These are phyloP conservation scores for Wickerhamomyces sp. DNA, from an alignment of 1,139 yeast species.

Conservation along the genomic window DNA sequence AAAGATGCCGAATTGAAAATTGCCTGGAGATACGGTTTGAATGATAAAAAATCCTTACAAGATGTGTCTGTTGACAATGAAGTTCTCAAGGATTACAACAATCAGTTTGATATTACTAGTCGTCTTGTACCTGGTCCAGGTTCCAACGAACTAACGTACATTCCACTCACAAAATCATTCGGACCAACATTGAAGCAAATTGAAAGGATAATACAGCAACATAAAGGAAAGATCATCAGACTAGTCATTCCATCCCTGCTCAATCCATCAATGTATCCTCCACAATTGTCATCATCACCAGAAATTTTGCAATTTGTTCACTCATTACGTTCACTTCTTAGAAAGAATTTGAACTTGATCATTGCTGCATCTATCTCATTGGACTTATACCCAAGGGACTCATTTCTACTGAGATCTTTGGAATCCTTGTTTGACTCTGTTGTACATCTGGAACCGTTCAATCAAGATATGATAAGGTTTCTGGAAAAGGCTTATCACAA, in stretches of 20 bases:
- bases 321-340: slow-evolving; percentile 49
- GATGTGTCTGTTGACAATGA: slow-evolving; percentile 17
- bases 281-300: slow-evolving; percentile 41
- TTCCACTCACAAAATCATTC: slow-evolving; percentile 33
- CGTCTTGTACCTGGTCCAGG: slow-evolving; percentile 63
- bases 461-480: slow-evolving; percentile 62
- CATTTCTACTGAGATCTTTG: slow-evolving; percentile 43
- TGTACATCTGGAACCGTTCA: slow-evolving; percentile 76
- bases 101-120: slow-evolving; percentile 75
- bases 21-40: slow-evolving; percentile 82
- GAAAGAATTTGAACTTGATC: slow-evolving; percentile 40
- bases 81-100: slow-evolving; percentile 49
- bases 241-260: slow-evolving; percentile 70
- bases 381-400: slow-evolving; percentile 59
- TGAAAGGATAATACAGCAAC: slow-evolving; percentile 34
- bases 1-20: slow-evolving; percentile 56
- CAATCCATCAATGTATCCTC: slow-evolving; percentile 73
- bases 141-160: slow-evolving; percentile 51
- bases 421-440: slow-evolving; percentile 67
- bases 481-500: slow-evolving; percentile 64
- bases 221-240: slow-evolving; percentile 47
- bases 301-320: slow-evolving; percentile 60
- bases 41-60: slow-evolving; percentile 30
- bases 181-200: slow-evolving; percentile 36
- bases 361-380: slow-evolving; percentile 55